Evolutionary conservation across 352 stramenopile genomes (phyloP), one percentile per base, ranked within the genome.

Genomic region (Globisporangium radiosum): DNA sequence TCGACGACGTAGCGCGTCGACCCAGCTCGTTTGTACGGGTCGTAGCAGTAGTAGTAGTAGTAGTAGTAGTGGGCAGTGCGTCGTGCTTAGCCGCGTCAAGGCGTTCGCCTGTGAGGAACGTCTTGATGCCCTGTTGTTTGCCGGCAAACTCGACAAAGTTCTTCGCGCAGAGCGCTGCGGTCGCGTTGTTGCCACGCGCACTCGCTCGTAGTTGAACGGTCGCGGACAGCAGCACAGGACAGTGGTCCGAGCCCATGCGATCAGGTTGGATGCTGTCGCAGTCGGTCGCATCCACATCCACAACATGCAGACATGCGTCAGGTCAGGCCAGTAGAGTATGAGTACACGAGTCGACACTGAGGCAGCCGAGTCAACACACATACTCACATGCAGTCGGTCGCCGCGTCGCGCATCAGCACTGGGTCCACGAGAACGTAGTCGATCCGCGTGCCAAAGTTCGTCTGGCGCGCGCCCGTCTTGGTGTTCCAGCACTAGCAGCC

Each of bases 371-470:
- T 25, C 25, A 25, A 25, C 25, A 25, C 25, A 25, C 37, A 60
- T 15, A 52, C 69, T 54, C 66, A 91, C 87, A 70, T 86, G 81
- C 71, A 93, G 13, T 69, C 73, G 15, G 60, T 70, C 40, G 81
- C 59, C 17, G 55, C 80, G 9, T 75, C 63, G 17, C 70, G 56
- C 52, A 88, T 49, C 44, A 96, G 72, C 15, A 25, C 42, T 0
- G 60, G 55, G n/a, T 91, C 82, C 4, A 85, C 70, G 17, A 97
- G 69, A 52, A 97, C 89, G 56, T 97, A 97, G 68, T 97, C 90
- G 57, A 97, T 93, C 44, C 90, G 84, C 19, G 83, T 88, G 55
- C 90, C 90, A 52, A 90, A 97, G 66, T 97, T 97, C 63, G 87
- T 97, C 63, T 93, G 73, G 9, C 90, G 76, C 13, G 84, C 89